phyloP scores from a whole-genome alignment of 169 alveolate genomes.

The Eimeria mitis region DNA sequence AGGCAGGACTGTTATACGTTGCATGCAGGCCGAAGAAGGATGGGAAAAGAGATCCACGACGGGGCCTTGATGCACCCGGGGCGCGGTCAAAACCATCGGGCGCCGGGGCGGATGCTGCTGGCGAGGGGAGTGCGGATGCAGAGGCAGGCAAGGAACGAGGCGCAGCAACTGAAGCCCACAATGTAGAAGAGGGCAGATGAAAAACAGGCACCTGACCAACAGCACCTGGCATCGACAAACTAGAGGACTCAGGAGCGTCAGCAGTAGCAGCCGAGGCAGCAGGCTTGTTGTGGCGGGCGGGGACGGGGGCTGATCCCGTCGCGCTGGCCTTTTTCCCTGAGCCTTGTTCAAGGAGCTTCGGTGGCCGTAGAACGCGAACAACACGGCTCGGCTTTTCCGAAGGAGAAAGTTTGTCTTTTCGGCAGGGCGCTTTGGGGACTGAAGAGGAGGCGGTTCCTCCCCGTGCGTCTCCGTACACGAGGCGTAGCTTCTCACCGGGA shows the following conservation, averaged over 20 bases:
- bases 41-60: neutral
- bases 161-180: neutral
- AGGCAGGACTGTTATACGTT: neutral
- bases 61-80: slow-evolving; percentile 11
- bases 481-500: neutral
- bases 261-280: neutral
- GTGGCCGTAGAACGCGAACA: neutral
- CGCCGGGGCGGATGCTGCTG: neutral
- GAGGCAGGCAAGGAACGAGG: neutral
- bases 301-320: neutral
- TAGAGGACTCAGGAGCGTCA: neutral
- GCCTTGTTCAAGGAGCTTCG: neutral
- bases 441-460: neutral
- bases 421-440: neutral
- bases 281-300: neutral
- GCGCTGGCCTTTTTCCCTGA: neutral
- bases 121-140: neutral
- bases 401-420: neutral
- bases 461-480: no score
- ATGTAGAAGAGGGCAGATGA: no score
- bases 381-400: neutral
- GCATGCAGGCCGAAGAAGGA: neutral
- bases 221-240: neutral
- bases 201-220: neutral
- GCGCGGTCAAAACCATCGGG: neutral